Conservation (phyloP, 169 alveolate species). For the Eimeria tenella region DNA sequence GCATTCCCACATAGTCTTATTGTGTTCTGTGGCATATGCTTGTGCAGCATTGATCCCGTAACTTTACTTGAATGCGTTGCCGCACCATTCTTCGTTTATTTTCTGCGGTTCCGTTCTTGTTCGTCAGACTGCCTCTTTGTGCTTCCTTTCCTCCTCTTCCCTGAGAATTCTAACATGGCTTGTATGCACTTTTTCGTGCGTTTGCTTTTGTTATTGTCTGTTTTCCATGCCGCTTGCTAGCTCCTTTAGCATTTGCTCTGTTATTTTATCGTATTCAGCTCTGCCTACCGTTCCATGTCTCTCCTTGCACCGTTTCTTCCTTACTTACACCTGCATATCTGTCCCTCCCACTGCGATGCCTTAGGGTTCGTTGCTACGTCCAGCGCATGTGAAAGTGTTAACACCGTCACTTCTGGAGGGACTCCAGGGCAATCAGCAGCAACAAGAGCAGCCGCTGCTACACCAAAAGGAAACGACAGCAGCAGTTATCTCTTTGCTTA, state of each 20-base stretch:
- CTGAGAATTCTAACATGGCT: background rate
- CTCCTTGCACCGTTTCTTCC: background rate
- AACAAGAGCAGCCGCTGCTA: background rate
- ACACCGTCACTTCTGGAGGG: slow-evolving; percentile 32
- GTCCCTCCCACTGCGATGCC: background rate
- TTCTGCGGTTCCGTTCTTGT: background rate
- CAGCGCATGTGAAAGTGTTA: background rate
- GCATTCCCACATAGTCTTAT: background rate
- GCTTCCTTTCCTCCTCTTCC: background rate
- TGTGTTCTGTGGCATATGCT: background rate
- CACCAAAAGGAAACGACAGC: background rate
- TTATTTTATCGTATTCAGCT: background rate
- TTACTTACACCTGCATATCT: background rate
- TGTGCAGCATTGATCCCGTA: background rate
- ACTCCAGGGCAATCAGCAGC: background rate
- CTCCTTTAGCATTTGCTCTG: background rate
- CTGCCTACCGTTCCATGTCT: background rate
- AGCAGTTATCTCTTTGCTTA: slow-evolving; percentile 18
- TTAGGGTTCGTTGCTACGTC: slow-evolving; percentile 26
- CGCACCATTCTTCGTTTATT: background rate
- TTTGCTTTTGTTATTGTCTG: background rate
- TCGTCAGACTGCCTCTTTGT: background rate
- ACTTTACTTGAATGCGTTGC: background rate
- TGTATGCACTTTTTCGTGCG: background rate
- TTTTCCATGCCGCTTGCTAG: background rate